Evolutionary conservation across 768 basidiomycete species (phyloP).

Genomic region (Holtermanniella nyarrowii): DNA sequence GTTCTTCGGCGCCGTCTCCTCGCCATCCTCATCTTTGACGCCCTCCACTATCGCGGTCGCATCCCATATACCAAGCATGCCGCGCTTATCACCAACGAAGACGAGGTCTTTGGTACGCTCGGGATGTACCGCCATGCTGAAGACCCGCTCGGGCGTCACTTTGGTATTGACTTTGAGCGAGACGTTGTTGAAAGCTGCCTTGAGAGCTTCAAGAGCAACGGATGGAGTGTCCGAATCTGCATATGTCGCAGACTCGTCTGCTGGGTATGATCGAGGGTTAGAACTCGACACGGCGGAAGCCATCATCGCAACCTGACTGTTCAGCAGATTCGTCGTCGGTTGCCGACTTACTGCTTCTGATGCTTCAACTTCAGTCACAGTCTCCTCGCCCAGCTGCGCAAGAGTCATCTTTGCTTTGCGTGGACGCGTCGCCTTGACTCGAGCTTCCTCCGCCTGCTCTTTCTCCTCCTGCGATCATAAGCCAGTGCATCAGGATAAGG

Average conservation of each 20-base stretch:
- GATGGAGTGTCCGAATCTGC: constrained; percentile 8
- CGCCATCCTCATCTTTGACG: constrained; percentile 18
- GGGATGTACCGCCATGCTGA: constrained; percentile 42
- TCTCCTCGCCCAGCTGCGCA: background rate
- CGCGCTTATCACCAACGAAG: constrained; percentile 41
- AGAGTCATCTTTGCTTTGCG: background rate
- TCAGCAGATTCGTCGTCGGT: background rate
- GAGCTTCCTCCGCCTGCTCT: constrained; percentile 14
- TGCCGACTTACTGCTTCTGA: background rate
- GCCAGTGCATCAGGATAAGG: no score
- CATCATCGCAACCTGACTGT: constrained; percentile 13
- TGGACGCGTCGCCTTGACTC: background rate
- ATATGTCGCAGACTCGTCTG: constrained; percentile 8
- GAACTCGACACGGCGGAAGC: constrained; percentile 3
- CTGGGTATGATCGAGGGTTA: constrained; percentile 7
- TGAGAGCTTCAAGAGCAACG: constrained; percentile 18
- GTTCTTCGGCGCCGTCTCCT: constrained; percentile 1
- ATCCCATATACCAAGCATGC: constrained; percentile 38
- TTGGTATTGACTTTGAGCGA: constrained; percentile 30
- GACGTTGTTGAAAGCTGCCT: constrained; percentile 27
- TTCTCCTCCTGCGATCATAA: constrained; percentile 15
- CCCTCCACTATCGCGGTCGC: constrained; percentile 17
- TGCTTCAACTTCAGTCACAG: background rate
- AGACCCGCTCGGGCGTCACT: constrained; percentile 42
- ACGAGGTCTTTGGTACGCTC: constrained; percentile 37